phyloP scores from a whole-genome alignment of 2,329 filamentous ascomycete species.

The Penicillium concentricum region DNA sequence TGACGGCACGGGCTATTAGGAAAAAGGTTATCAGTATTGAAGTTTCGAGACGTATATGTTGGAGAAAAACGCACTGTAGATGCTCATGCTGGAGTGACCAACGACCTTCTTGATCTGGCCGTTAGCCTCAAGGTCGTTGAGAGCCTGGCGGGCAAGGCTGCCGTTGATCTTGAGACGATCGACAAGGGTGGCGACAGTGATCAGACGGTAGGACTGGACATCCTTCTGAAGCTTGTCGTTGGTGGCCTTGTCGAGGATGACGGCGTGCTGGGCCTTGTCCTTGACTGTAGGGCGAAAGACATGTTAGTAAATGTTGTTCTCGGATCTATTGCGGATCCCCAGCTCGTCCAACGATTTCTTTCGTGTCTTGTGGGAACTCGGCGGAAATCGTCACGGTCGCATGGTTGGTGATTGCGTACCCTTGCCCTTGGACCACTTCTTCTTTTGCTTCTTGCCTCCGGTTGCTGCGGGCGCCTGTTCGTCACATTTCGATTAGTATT shows the following conservation, averaged over 20 bases:
- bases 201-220: slow-evolving; percentile 99
- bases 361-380: slow-evolving; percentile 7
- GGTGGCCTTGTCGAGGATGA: slow-evolving; percentile 97
- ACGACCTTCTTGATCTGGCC: slow-evolving; percentile 98
- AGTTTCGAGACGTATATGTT: background rate
- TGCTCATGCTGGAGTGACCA: slow-evolving; percentile 93
- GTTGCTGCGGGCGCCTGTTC: slow-evolving; percentile 48
- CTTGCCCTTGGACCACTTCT: slow-evolving; percentile 60
- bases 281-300: slow-evolving; percentile 67
- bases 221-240: slow-evolving; percentile 99
- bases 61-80: slow-evolving; percentile 73
- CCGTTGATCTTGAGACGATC: slow-evolving; percentile 99
- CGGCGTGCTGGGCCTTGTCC: slow-evolving; percentile 99
- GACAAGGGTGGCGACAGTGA: slow-evolving; percentile 97
- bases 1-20: slow-evolving; percentile 42
- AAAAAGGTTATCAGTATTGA: slow-evolving; percentile 8
- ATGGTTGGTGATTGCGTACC: slow-evolving; percentile 42
- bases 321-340: slow-evolving; percentile 7
- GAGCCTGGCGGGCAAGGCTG: slow-evolving; percentile 84
- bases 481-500: slow-evolving; percentile 17
- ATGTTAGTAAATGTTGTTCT: slow-evolving; percentile 17
- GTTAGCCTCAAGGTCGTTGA: slow-evolving; percentile 94
- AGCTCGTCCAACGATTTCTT: slow-evolving; percentile 15
- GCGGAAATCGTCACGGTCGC: slow-evolving; percentile 24
- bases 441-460: slow-evolving; percentile 55